Base-by-base conservation (phyloP, 169 alveolate species). In the Eimeria maxima region DNA sequence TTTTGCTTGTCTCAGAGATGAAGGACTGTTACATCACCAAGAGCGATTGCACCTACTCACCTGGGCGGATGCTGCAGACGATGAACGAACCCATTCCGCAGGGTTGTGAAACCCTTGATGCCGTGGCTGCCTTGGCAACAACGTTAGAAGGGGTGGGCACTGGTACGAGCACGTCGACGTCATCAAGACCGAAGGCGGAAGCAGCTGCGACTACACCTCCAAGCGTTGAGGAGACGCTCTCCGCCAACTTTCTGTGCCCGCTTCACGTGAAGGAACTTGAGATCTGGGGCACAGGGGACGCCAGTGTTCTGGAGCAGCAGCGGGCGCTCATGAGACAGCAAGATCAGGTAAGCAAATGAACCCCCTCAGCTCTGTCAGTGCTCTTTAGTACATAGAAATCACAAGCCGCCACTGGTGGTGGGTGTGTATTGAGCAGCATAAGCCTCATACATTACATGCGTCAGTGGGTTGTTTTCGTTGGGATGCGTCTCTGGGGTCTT, bases 201-300 rank as follows among this genome's bases (percentile, higher is more conserved):
- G 93, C 50, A n/a, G 93, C 50, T 18, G 65, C 94, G 14, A 50
- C 67, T 27, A 11, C 94, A 42, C 57, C 69, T 16, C 90, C 69
- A 7, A 27, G 45, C 18, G 69, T 29, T 3, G 90, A 74, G 50
- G 89, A 44, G 4, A 69, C 69, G 14, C 83, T 63, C 33, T n/a
- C 96, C 11, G 94, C 87, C 81, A 80, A 29, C 73, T 95, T 95
- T 45, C 95, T 87, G 10, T 18, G 45, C 14, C 93, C 89, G 24
- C 55, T 95, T 33, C 71, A 95, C 44, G 95, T 95, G 3, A 86
- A 73, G n/a, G 95, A 90, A 76, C 86, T 95, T 27, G 97, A 95
- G 29, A 89, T 95, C 33, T 95, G 97, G 97, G 95, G 96, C 1
- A 74, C 94, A 13, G 97, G 97, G 5, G 97, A 89, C 42, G 95